Conservation (phyloP, 306 rosid genomes). For the Prunus fruticosa region DNA sequence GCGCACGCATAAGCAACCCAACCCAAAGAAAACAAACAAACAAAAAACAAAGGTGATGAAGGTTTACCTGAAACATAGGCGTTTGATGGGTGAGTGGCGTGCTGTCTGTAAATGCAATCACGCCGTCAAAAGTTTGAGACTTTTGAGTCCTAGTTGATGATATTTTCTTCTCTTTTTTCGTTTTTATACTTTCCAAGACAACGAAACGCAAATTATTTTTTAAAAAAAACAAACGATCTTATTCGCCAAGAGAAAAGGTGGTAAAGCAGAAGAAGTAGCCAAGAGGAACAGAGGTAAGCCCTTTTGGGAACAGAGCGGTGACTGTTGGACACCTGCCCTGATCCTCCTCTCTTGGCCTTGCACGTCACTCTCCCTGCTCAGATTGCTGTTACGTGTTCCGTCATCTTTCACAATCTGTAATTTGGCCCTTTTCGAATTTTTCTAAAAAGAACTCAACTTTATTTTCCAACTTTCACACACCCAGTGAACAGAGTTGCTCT, state of each 20-base stretch:
- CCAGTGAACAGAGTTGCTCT: not conserved
- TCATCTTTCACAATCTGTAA: conserved; percentile 1
- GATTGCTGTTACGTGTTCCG: conserved; percentile 15
- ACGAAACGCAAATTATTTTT: not conserved
- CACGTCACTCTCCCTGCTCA: conserved; percentile 42
- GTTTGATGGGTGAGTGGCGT: not conserved
- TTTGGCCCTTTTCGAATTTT: conserved; percentile 2
- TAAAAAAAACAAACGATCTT: conserved; percentile 18
- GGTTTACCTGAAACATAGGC: not conserved
- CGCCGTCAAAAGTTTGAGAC: not conserved
- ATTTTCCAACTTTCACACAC: too few relatives aligned
- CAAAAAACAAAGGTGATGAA: not conserved
- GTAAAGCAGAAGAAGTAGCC: not conserved
- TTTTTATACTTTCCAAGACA: not conserved
- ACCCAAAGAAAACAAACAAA: not conserved
- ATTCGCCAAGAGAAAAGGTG: conserved; percentile 13
- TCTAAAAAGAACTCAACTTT: not conserved
- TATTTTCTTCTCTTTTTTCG: not conserved
- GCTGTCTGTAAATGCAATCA: not conserved
- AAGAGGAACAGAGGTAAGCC: not conserved
- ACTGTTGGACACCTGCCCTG: conserved; percentile 50
- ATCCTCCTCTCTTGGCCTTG: conserved; percentile 23
- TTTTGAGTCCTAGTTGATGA: not conserved
- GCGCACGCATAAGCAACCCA: conserved; percentile 9
- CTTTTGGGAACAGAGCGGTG: conserved; percentile 30